Percentiles rank a stretch among this genome's conserved stretches.
These are phyloP conservation scores for Blastocystis hominis DNA, from an alignment of 352 stramenopile species.

Conservation along the genomic window DNA sequence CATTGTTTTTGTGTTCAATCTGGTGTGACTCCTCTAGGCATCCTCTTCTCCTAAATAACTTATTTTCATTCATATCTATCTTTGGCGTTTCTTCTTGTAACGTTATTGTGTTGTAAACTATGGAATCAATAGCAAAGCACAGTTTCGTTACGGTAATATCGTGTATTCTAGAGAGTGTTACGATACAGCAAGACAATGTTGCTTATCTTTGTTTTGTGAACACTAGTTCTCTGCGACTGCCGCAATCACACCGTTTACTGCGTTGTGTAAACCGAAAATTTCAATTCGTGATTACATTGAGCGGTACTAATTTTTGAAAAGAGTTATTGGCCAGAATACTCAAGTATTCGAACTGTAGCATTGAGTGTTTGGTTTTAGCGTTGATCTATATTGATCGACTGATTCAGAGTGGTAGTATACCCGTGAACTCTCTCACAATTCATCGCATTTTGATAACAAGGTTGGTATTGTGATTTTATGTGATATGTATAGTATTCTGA, in stretches of 20 bases:
- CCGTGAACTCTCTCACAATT: conserved; percentile 32
- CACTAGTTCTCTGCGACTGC: background rate
- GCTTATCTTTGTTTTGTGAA: background rate
- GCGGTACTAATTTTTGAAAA: background rate
- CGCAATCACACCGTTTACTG: conserved; percentile 22
- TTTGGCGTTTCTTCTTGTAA: background rate
- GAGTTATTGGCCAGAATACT: background rate
- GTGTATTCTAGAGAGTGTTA: conserved; percentile 24
- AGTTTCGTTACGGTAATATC: conserved; percentile 16
- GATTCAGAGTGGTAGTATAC: conserved; percentile 17
- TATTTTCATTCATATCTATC: too few relatives aligned
- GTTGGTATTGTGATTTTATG: background rate
- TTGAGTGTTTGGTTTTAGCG: conserved; percentile 13
- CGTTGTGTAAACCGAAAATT: background rate
- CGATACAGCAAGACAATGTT: conserved; percentile 22
- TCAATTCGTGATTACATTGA: conserved; percentile 11
- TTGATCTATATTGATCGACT: conserved; percentile 44
- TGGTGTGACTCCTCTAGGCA: too few relatives aligned
- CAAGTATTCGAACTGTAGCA: conserved; percentile 44
- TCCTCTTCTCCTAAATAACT: too few relatives aligned
- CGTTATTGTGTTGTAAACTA: background rate
- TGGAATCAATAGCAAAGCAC: conserved; percentile 34
- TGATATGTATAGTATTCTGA: background rate
- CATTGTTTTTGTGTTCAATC: too few relatives aligned
- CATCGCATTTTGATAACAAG: conserved; percentile 19